These are phyloP conservation scores for Linderina pennispora DNA, from an alignment of 192 early-diverging fungal genomes.

Conservation along the genomic window DNA sequence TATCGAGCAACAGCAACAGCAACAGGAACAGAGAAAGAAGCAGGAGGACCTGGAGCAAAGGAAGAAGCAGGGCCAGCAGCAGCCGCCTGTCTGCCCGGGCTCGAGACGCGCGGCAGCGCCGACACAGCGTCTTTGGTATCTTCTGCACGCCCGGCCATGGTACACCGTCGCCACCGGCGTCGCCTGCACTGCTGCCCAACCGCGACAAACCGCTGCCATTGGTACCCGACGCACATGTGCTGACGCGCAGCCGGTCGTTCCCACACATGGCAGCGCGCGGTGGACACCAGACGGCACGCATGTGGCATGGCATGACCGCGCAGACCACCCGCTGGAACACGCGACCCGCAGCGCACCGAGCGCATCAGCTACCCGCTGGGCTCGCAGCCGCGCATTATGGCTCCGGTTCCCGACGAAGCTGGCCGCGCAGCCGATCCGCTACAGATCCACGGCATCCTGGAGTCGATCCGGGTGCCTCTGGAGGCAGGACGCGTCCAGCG, in stretches of 20 bases:
- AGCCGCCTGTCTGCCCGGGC: background rate
- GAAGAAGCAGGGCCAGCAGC: constrained; percentile 2
- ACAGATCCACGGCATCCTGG: no score
- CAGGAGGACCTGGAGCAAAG: constrained; percentile 1
- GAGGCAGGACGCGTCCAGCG: no score
- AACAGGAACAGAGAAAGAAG: constrained; percentile 3
- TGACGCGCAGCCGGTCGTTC: constrained; percentile 30
- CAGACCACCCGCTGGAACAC: background rate
- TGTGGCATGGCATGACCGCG: constrained; percentile 4
- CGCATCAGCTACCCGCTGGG: constrained; percentile 6
- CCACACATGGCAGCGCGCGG: constrained; percentile 14
- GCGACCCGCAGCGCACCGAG: background rate
- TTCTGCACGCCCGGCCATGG: constrained; percentile 10
- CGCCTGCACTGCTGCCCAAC: background rate
- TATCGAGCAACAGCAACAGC: constrained; percentile 34
- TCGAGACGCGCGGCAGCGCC: constrained; percentile 6
- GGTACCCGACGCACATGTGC: no score
- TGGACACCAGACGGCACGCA: constrained; percentile 5
- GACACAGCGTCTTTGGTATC: constrained; percentile 31
- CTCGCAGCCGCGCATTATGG: no score
- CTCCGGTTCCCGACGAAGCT: no score
- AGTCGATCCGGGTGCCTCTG: no score
- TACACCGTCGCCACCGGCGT: background rate
- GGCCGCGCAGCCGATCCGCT: no score
- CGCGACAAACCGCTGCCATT: no score